Percentiles rank a stretch among this genome's conserved stretches.
phyloP scores from a whole-genome alignment of 2,329 filamentous ascomycete genomes.

The Aspergillus latus region DNA sequence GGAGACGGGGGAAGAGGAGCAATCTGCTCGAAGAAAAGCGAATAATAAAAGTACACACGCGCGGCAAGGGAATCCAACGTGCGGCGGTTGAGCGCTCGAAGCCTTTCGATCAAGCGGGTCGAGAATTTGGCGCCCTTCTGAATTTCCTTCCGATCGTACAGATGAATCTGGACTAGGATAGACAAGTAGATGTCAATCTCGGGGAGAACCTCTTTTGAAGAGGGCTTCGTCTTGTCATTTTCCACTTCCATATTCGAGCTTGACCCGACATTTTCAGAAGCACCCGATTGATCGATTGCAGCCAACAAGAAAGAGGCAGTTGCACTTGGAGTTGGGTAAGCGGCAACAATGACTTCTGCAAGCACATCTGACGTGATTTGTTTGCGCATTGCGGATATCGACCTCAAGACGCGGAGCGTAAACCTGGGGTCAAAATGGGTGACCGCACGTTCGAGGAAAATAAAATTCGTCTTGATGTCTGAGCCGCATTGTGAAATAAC shows the following conservation, averaged over 20 bases:
- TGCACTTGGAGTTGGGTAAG: constrained; percentile 67
- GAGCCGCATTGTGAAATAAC: constrained; percentile 13
- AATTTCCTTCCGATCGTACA: constrained; percentile 81
- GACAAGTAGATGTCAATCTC: constrained; percentile 88
- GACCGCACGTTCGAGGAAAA: constrained; percentile 86
- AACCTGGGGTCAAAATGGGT: constrained; percentile 92
- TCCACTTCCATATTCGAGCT: constrained; percentile 73
- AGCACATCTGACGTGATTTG: constrained; percentile 79
- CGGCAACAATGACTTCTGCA: constrained; percentile 75
- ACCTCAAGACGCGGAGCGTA: constrained; percentile 87
- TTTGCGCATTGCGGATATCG: constrained; percentile 94
- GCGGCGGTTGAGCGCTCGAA: constrained; percentile 86
- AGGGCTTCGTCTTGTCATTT: constrained; percentile 64
- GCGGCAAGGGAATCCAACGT: constrained; percentile 91
- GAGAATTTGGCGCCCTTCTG: constrained; percentile 84
- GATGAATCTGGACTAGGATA: constrained; percentile 80
- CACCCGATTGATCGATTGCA: constrained; percentile 66
- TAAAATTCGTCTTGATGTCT: constrained; percentile 97
- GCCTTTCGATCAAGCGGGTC: constrained; percentile 74
- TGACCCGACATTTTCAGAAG: constrained; percentile 59
- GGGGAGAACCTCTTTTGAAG: constrained; percentile 72
- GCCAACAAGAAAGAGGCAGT: constrained; percentile 69
- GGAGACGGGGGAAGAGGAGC: constrained; percentile 84
- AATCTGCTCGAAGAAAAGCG: constrained; percentile 89
- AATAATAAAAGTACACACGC: constrained; percentile 98